These are phyloP conservation scores for Mesembryanthemum crystallinum DNA, from an alignment of 148 eudicot species.

Conservation along the genomic window DNA sequence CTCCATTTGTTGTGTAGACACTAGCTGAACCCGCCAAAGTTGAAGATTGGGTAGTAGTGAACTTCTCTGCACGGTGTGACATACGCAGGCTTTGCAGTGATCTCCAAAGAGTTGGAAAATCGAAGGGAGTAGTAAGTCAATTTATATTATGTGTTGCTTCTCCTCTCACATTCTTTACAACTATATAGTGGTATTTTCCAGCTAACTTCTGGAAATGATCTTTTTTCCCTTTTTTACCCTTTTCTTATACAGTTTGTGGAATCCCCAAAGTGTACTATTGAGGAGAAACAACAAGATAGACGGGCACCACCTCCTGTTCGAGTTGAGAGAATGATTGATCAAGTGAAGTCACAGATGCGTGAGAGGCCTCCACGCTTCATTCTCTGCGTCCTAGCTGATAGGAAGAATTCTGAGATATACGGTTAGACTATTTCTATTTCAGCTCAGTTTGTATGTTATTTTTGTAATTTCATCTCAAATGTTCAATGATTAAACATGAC, in stretches of 20 bases:
- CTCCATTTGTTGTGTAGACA: constrained; percentile 19
- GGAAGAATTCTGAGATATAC: constrained; percentile 34
- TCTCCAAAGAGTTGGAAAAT: constrained; percentile 25
- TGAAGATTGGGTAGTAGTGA: constrained; percentile 33
- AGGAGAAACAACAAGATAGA: constrained; percentile 30
- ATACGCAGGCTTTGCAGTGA: constrained; percentile 7
- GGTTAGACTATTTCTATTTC: constrained; percentile 10
- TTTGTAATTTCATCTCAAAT: not conserved
- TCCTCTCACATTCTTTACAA: not conserved
- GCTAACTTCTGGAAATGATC: too few relatives aligned
- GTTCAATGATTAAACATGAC: too few relatives aligned
- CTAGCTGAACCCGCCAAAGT: constrained; percentile 24
- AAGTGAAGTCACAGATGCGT: constrained; percentile 16
- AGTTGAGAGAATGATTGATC: constrained; percentile 40
- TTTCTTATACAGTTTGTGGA: constrained; percentile 8
- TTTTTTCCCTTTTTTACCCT: too few relatives aligned
- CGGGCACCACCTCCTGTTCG: constrained; percentile 39
- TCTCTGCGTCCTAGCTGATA: constrained; percentile 33
- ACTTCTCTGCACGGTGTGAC: constrained; percentile 35
- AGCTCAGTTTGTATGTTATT: too few relatives aligned
- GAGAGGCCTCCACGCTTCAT: constrained; percentile 27
- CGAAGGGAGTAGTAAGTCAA: constrained; percentile 32
- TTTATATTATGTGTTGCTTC: not conserved
- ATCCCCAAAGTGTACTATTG: constrained; percentile 21
- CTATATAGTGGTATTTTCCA: too few relatives aligned